Base-by-base conservation (phyloP, 768 basidiomycete genomes). In the Myochromella boudieri region DNA sequence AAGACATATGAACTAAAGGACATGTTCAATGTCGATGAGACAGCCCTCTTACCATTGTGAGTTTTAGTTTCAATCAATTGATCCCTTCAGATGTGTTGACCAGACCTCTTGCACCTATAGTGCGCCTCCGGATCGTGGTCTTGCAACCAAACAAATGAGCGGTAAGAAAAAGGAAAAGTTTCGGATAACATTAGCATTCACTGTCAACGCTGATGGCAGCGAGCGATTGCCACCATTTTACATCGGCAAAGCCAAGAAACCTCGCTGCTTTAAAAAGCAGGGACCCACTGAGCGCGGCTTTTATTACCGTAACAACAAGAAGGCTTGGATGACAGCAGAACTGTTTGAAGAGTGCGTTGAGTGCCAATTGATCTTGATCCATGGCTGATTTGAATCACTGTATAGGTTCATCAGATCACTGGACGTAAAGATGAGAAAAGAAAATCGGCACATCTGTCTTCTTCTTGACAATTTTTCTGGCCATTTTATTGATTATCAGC, bases 221-320 rank as follows among this genome's bases (percentile, higher is more conserved):
- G 68, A 71, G 42, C 67, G 67, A 43, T 47, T 66, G 5, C 47
- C 49, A 1, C 31, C 53, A 3, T 43, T 74, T 20, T 65, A 59
- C 50, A 74, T 74, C 55, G 68, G 71, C 10, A 68, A 60, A 42
- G 53, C 54, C 12, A 60, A 47, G 40, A 52, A 49, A 34, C 71
- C 64, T 14, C 60, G 56, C 5, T 61, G 44, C 40, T 71, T 69
- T 53, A 59, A 58, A 26, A 61, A 60, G 33, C 51, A 56, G 32
- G 44, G 44, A 18, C 58, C 49, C 2, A 42, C 29, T 14, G 44
- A 58, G 27, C 52, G 27, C n/a, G 65, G 64, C 2, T 67, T 70
- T 47, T 62, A 68, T 57, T 74, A 73, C 46, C 46, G 56, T 3
- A 60, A 64, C 49, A 70, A 71, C 55, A 62, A 57, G 48, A 72